These are phyloP conservation scores for Mucor sp. DNA, from an alignment of 371 early-diverging fungal genomes.

Conservation along the genomic window DNA sequence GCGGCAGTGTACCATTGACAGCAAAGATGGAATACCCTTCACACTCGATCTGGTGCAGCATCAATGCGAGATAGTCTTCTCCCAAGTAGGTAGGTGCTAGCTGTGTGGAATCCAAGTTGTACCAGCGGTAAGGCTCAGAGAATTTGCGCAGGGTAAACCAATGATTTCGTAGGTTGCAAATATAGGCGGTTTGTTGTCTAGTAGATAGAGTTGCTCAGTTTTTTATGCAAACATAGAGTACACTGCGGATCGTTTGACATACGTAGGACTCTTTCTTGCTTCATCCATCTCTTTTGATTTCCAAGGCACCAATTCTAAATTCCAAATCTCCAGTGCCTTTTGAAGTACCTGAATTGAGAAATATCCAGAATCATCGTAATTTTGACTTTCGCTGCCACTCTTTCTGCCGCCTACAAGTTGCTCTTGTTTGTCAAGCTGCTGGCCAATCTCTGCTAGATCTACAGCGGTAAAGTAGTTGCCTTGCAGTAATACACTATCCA, in stretches of 20 bases:
- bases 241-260: slow-evolving; percentile 6
- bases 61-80: slow-evolving; percentile 65
- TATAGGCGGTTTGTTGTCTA: slow-evolving; percentile 52
- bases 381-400: slow-evolving; percentile 46
- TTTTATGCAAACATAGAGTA: background rate
- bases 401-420: slow-evolving; percentile 30
- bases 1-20: slow-evolving; percentile 28
- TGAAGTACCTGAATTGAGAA: slow-evolving; percentile 77
- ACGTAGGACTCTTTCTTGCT: slow-evolving; percentile 60
- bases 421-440: slow-evolving; percentile 55
- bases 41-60: slow-evolving; percentile 65
- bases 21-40: slow-evolving; percentile 54
- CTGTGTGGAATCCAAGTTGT: slow-evolving; percentile 69
- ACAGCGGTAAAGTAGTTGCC: slow-evolving; percentile 75
- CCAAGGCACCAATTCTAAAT: slow-evolving; percentile 63
- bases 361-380: slow-evolving; percentile 82
- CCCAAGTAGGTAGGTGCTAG: slow-evolving; percentile 56
- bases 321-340: slow-evolving; percentile 71
- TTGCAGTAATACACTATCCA: slow-evolving; percentile 54
- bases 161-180: slow-evolving; percentile 64
- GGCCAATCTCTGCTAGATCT: slow-evolving; percentile 69
- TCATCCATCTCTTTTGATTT: slow-evolving; percentile 46
- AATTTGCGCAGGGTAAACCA: slow-evolving; percentile 74
- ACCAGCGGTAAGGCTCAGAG: slow-evolving; percentile 65
- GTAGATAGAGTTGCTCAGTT: background rate